Base-by-base conservation (phyloP, 208 protist genomes). In the Trypanosoma lewisi region DNA sequence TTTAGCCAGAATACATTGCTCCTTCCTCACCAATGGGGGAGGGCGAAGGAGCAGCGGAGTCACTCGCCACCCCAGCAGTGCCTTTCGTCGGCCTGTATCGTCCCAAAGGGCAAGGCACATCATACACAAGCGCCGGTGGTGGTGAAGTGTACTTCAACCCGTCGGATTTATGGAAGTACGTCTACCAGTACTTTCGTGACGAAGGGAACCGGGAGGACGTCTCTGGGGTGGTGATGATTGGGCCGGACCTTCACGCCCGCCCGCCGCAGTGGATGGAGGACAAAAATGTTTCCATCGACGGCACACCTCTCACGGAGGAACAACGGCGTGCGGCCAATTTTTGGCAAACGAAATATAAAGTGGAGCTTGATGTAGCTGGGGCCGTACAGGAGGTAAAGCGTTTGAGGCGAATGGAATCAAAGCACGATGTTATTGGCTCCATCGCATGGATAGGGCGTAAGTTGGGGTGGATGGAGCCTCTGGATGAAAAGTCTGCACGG, bases 261-360 rank as follows among this genome's bases (percentile, higher is more conserved):
- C 70, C 77, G 2, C 89, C 89, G n/a, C 55, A 69, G 61, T 95
- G 89, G 86, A 41, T 92, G 63, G 83, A 93, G 63, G 69, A 85
- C 63, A 92, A 92, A 69, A 73, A 89, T 63, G 74, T 85, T 39
- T 67, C 78, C 55, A 91, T 95, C 53, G 75, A 89, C 45, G 89
- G 89, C 28, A 76, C 78, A 2, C 80, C 80, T 11, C 72, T 95
- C 30, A 81, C 66, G 5, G 75, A 85, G 1, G 71, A 70, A 28
- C 78, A 89, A 47, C 63, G 33, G 34, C 45, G 45, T 44, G 48
- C 51, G 31, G 42, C 68, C 12, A 75, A 77, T 44, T 86, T 73
- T 62, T 84, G 79, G 72, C 63, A 73, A 58, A 56, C 64, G 52
- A 67, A 75, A 45, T 95, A 95, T 70, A 45, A 61, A 21, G 59